phyloP scores from a whole-genome alignment of 2,329 filamentous ascomycete genomes.

The Penicillium sp. region DNA sequence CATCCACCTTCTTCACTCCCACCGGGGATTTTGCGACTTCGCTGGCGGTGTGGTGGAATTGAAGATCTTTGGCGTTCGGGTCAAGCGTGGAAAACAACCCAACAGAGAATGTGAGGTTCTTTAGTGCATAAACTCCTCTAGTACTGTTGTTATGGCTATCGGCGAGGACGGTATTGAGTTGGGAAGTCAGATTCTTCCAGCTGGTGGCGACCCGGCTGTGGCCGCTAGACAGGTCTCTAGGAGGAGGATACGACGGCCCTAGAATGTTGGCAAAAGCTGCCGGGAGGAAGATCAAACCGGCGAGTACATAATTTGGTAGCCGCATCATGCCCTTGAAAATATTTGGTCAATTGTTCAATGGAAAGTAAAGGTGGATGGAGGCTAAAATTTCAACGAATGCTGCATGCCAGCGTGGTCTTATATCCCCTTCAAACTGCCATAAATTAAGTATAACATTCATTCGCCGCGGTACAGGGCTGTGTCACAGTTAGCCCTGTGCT shows the following conservation, averaged over 20 bases:
- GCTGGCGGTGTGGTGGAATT: constrained; percentile 38
- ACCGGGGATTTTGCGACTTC: constrained; percentile 31
- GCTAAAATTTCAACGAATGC: not conserved
- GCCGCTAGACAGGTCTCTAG: constrained; percentile 35
- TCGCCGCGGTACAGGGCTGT: not conserved
- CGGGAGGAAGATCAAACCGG: not conserved
- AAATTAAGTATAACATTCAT: not conserved
- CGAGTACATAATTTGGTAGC: not conserved
- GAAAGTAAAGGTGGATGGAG: not conserved
- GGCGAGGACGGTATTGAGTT: constrained; percentile 18
- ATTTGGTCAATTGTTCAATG: not conserved
- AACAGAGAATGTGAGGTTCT: constrained; percentile 43
- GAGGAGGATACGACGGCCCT: constrained; percentile 38
- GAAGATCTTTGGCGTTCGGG: constrained; percentile 29
- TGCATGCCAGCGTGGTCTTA: not conserved
- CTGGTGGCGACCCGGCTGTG: constrained; percentile 32
- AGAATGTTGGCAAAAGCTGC: constrained; percentile 21
- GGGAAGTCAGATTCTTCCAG: constrained; percentile 38
- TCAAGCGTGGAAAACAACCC: constrained; percentile 45
- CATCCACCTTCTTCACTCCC: constrained; percentile 41
- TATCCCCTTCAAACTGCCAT: not conserved
- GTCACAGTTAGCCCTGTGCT: not conserved
- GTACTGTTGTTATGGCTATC: constrained; percentile 13
- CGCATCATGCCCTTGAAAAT: not conserved
- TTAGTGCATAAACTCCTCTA: constrained; percentile 14